phyloP scores from a whole-genome alignment of 202 grass and related monocot species.

The Schoenoplectus triqueter region DNA sequence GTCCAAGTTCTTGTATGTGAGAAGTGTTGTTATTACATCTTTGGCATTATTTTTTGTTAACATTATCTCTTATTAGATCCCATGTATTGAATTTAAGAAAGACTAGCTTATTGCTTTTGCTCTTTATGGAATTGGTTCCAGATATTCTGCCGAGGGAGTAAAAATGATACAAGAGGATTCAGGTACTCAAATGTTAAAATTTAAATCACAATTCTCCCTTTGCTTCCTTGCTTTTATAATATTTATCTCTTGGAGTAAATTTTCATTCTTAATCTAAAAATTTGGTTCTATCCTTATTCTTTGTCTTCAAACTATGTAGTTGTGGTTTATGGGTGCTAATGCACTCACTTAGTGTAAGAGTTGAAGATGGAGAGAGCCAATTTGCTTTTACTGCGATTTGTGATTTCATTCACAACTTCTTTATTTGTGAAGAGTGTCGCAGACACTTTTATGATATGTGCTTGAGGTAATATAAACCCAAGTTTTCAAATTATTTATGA shows the following conservation, averaged over 20 bases:
- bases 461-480: conserved; percentile 54
- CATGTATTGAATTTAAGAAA: conserved; percentile 32
- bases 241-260: not conserved
- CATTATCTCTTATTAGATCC: conserved; percentile 10
- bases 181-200: conserved; percentile 53
- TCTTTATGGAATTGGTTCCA: conserved; percentile 44
- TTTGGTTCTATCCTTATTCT: conserved; percentile 36
- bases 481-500: not conserved
- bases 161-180: conserved; percentile 91
- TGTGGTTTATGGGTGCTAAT: conserved; percentile 95
- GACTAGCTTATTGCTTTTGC: conserved; percentile 26
- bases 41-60: not conserved
- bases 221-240: not conserved
- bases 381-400: conserved; percentile 74
- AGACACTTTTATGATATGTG: conserved; percentile 89
- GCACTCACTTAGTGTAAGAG: conserved; percentile 78
- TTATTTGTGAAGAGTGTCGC: conserved; percentile 92
- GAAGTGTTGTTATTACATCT: not conserved
- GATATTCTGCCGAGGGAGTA: conserved; percentile 97
- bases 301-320: conserved; percentile 49
- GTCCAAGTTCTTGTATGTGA: not conserved
- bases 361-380: conserved; percentile 87
- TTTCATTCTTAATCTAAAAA: conserved; percentile 29
- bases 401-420: conserved; percentile 98
- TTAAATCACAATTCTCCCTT: not conserved